Percentiles rank a stretch among this genome's conserved stretches.
Conservation (phyloP, 2,329 filamentous ascomycete genomes). For the Aspergillus ochraceus region DNA sequence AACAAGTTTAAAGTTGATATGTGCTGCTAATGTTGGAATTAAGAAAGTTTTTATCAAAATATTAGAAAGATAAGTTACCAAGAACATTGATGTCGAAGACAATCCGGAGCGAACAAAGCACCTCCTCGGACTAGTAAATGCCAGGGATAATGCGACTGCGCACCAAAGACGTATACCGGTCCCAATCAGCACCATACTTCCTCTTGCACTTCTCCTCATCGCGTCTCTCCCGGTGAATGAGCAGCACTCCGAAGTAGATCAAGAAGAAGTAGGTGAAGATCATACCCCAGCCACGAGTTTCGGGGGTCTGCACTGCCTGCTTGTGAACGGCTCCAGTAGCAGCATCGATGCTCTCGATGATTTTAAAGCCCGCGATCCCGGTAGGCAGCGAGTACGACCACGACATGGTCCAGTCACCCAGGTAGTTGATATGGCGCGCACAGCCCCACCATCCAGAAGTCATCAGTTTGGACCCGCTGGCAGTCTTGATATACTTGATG, state of each 20-base stretch:
- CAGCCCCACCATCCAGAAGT: slow-evolving; percentile 91
- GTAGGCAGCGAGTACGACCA: slow-evolving; percentile 91
- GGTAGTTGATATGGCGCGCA: slow-evolving; percentile 91
- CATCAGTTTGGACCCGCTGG: slow-evolving; percentile 75
- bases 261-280: slow-evolving; percentile 93
- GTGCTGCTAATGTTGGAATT: neutral
- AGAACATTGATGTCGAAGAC: neutral
- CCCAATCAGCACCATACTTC: slow-evolving; percentile 94
- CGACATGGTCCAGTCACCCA: slow-evolving; percentile 91
- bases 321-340: slow-evolving; percentile 64
- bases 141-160: slow-evolving; percentile 80
- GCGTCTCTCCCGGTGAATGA: slow-evolving; percentile 80
- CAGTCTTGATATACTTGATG: slow-evolving; percentile 83
- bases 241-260: slow-evolving; percentile 81
- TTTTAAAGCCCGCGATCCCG: slow-evolving; percentile 76
- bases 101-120: neutral
- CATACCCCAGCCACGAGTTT: slow-evolving; percentile 79
- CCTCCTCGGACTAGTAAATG: slow-evolving; percentile 61
- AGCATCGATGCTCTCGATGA: slow-evolving; percentile 53
- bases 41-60: neutral
- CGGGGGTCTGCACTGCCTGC: slow-evolving; percentile 70
- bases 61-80: neutral
- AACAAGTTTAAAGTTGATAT: neutral
- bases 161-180: slow-evolving; percentile 80
- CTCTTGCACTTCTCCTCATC: slow-evolving; percentile 88